phyloP scores from a whole-genome alignment of 495 filamentous ascomycete species.

The Schizothecium vesticola region DNA sequence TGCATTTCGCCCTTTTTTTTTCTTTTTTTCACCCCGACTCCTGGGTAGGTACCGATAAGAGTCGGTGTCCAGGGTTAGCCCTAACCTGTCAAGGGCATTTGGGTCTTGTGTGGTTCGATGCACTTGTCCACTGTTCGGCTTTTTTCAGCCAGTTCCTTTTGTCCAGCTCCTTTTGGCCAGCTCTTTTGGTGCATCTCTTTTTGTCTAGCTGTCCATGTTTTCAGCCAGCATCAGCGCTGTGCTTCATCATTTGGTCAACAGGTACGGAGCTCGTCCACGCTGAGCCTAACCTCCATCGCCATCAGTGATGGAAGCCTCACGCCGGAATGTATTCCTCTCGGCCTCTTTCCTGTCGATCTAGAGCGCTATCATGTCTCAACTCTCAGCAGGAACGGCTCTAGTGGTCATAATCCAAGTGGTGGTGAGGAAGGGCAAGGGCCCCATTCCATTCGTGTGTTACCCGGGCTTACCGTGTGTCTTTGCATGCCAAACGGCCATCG shows the following conservation, averaged over 20 bases:
- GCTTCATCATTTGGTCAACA: background rate
- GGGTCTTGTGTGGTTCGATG: too few relatives aligned
- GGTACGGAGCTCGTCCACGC: background rate
- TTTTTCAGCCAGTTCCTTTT: too few relatives aligned
- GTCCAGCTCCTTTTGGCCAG: too few relatives aligned
- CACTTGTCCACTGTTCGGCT: too few relatives aligned
- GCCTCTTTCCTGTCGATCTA: conserved; percentile 8
- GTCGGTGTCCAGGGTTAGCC: background rate
- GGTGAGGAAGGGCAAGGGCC: background rate
- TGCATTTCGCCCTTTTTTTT: background rate
- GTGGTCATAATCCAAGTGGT: background rate
- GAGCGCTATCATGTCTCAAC: conserved; percentile 6
- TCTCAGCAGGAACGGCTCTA: background rate
- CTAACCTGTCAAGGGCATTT: background rate
- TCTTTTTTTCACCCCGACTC: background rate
- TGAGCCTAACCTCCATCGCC: too few relatives aligned
- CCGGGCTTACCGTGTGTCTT: background rate
- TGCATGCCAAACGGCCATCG: background rate
- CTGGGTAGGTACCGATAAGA: too few relatives aligned
- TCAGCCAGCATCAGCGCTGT: background rate
- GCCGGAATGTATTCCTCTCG: conserved; percentile 2
- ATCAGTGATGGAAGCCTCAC: background rate
- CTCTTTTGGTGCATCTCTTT: too few relatives aligned
- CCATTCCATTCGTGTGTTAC: conserved; percentile 5
- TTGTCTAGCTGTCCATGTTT: background rate